Base-by-base conservation (phyloP, 768 basidiomycete species). In the Chalciporus piperatus region DNA sequence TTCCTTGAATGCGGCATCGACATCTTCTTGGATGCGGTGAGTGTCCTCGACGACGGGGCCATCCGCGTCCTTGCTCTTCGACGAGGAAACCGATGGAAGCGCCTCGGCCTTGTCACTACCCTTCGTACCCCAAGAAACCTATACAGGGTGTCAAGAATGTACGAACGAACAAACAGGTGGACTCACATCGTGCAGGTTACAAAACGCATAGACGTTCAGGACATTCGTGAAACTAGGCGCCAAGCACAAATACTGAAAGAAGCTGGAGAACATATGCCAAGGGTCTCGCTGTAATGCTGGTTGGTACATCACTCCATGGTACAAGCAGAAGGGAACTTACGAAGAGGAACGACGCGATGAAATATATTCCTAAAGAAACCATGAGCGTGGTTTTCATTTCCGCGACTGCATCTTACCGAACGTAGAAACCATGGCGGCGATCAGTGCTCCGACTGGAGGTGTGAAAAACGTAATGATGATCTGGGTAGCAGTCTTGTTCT, bases 231-330 rank as follows among this genome's bases (percentile, higher is more conserved):
- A 96, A 60, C 88, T 91, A 1, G 92, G 91, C 11, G 96, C 96
- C 51, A 98, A 70, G 62, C 85, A 85, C 45, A 96, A 74, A 66
- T 95, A 96, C 66, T 95, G 95, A 60, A 87, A 73, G 78, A 97
- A 93, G 60, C 91, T 93, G 22, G 91, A 90, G 71, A 95, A 85
- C 85, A 98, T 88, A 71, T 98, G 95, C 95, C 95, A 98, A 5
- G 95, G 95, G 70, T 98, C 95, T 55, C 91, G 85, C 89, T 93
- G 54, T 27, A 53, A 44, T n/a, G 19, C 22, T 47, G 30, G 22
- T 64, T 47, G 51, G 42, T 14, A 19, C 13, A 48, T 54, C 20
- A 23, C 27, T 50, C 5, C 37, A 27, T n/a, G n/a, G 25, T 40
- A 5, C 23, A 33, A n/a, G 13, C 44, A 23, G 3, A 16, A 9